Percentiles rank a stretch among this genome's conserved stretches.
Evolutionary conservation across 2,329 filamentous ascomycete species (phyloP).

Genomic region (Madurella mycetomatis): DNA sequence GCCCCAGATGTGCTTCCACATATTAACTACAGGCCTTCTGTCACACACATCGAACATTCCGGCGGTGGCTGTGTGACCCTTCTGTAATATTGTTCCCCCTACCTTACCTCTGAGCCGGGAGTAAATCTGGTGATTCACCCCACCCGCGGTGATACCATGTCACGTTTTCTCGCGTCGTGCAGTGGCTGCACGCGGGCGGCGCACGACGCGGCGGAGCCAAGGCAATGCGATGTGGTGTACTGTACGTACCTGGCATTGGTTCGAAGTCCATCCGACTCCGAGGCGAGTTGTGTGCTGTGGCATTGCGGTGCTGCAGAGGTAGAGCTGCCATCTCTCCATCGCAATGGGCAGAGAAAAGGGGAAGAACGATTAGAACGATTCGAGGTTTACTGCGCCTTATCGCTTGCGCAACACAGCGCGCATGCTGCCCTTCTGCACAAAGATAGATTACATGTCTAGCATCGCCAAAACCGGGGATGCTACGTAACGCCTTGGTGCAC

Average conservation of each 20-base stretch:
- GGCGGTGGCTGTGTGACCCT: constrained; percentile 15
- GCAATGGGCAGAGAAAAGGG: too few species aligned
- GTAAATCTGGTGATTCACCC: neutral
- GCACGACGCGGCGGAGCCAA: neutral
- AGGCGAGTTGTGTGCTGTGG: neutral
- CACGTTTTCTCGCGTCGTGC: constrained; percentile 18
- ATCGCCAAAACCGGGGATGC: too few species aligned
- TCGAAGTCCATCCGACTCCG: neutral
- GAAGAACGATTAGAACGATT: too few species aligned
- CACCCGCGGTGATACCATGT: neutral
- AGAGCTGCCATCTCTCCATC: too few species aligned
- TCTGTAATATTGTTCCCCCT: constrained; percentile 2
- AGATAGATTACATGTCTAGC: too few species aligned
- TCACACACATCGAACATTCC: neutral
- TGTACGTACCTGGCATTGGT: neutral
- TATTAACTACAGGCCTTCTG: neutral
- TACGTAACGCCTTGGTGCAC: too few species aligned
- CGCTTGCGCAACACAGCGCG: neutral
- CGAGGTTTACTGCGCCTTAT: too few species aligned
- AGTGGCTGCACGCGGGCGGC: neutral
- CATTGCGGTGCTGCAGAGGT: too few species aligned
- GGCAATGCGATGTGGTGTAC: neutral
- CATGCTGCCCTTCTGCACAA: neutral
- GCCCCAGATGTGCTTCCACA: neutral
- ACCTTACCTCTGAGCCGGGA: constrained; percentile 1